Conservation (phyloP, 1,284 basidiomycete genomes). For the Rugiboletus extremiorientalis region DNA sequence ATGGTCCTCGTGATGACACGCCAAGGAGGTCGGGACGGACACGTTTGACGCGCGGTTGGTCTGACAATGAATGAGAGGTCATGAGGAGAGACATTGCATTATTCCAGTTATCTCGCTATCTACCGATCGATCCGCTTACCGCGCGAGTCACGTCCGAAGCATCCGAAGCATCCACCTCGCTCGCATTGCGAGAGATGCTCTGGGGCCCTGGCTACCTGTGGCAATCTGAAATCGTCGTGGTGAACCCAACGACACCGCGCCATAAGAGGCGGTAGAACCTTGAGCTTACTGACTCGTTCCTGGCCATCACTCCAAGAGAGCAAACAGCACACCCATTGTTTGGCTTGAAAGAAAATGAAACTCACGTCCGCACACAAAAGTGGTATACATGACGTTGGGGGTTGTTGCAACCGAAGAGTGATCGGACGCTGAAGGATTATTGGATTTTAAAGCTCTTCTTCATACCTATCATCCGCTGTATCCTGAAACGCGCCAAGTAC, state of each 20-base stretch:
- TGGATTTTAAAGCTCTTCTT: constrained; percentile 29
- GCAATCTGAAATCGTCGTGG: neutral
- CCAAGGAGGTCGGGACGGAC: neutral
- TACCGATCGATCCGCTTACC: constrained; percentile 13
- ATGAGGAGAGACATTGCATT: neutral
- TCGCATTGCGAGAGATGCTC: neutral
- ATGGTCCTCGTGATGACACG: neutral
- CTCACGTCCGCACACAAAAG: constrained; percentile 6
- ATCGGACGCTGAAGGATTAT: constrained; percentile 4
- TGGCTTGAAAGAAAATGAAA: neutral
- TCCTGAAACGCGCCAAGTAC: constrained; percentile 14
- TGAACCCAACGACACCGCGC: constrained; percentile 30
- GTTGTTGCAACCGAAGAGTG: neutral
- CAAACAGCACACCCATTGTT: too few species aligned
- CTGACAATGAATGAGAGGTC: neutral
- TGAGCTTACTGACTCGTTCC: neutral
- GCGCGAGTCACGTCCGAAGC: constrained; percentile 8
- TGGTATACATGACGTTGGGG: constrained; percentile 4
- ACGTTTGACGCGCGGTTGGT: neutral
- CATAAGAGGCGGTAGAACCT: constrained; percentile 4
- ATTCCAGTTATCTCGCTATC: constrained; percentile 7
- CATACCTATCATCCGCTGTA: constrained; percentile 26
- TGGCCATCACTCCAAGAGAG: constrained; percentile 3
- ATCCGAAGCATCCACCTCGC: neutral
- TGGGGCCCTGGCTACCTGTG: neutral